A percentile compares a stretch with the other conserved stretches of the same genome.
Evolutionary conservation across 1,284 basidiomycete species (phyloP).

Genomic region (Apiotrichum brassicae): DNA sequence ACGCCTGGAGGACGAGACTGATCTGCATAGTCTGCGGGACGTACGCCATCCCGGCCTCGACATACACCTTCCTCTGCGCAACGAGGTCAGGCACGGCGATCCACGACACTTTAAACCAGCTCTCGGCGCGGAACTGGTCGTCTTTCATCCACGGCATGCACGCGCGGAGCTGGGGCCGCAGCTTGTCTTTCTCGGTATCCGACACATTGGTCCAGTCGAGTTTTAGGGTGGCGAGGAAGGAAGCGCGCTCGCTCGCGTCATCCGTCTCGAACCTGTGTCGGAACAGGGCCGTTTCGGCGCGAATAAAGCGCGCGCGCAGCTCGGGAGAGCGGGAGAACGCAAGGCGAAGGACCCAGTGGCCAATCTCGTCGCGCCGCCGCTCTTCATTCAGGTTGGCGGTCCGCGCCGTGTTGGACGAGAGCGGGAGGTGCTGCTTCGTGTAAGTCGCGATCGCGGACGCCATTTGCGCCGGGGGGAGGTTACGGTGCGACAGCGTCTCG

Average conservation of each 20-base stretch:
- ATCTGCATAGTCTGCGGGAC: conserved; percentile 76
- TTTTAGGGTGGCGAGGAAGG: conserved; percentile 66
- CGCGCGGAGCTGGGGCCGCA: conserved; percentile 39
- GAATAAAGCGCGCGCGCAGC: conserved; percentile 78
- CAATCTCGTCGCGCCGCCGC: conserved; percentile 77
- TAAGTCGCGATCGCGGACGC: conserved; percentile 28
- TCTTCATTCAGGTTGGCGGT: conserved; percentile 56
- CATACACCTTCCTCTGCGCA: conserved; percentile 71
- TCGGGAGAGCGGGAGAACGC: conserved; percentile 92
- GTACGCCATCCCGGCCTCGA: conserved; percentile 80
- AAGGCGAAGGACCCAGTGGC: conserved; percentile 89
- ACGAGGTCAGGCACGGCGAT: conserved; percentile 89
- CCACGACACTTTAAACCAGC: conserved; percentile 58
- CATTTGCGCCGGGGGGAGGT: conserved; percentile 40
- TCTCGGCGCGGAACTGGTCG: conserved; percentile 50
- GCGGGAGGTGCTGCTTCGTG: conserved; percentile 48
- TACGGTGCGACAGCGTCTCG: conserved; percentile 60
- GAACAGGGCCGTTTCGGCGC: conserved; percentile 82
- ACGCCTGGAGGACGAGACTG: conserved; percentile 84
- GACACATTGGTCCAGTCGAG: conserved; percentile 61
- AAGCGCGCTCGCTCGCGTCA: conserved; percentile 56
- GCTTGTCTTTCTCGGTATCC: background rate
- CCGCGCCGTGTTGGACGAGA: conserved; percentile 59
- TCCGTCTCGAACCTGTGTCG: conserved; percentile 73
- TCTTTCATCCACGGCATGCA: conserved; percentile 37